Evolutionary conservation across 441 rosid genomes (phyloP).

Genomic region (Flueggea neowawraea): DNA sequence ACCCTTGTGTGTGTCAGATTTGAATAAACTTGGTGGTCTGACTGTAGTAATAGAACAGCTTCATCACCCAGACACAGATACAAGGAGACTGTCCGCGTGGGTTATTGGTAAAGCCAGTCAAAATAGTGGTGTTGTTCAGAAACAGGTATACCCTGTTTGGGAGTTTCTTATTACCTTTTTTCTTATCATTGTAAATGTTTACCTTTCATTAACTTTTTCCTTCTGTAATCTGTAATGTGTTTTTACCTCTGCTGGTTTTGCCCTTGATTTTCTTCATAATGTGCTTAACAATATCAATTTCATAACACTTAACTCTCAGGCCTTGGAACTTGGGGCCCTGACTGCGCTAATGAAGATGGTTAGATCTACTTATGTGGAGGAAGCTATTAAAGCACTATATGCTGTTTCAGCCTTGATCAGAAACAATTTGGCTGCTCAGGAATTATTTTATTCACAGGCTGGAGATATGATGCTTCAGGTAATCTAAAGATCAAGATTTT

Average conservation of each 20-base stretch:
- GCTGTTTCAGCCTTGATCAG: conserved; percentile 81
- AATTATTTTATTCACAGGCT: conserved; percentile 61
- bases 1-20: conserved; percentile 42
- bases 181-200: background rate
- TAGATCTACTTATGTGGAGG: conserved; percentile 56
- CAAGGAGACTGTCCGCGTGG: conserved; percentile 88
- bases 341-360: conserved; percentile 63
- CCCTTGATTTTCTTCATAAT: background rate
- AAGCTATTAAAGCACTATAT: conserved; percentile 84
- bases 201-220: background rate
- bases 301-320: conserved; percentile 26
- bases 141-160: conserved; percentile 40
- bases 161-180: background rate
- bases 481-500: conserved; percentile 8
- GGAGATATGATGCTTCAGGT: conserved; percentile 93
- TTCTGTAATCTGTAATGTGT: no score
- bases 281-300: background rate
- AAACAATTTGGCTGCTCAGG: conserved; percentile 71
- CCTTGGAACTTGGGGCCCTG: conserved; percentile 73
- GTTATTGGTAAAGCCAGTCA: conserved; percentile 90
- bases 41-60: conserved; percentile 50
- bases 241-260: no score
- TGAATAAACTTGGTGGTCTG: conserved; percentile 81
- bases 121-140: conserved; percentile 79
- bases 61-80: conserved; percentile 57